phyloP scores from a whole-genome alignment of 2,329 filamentous ascomycete genomes.

The Cercospora nicotianae region DNA sequence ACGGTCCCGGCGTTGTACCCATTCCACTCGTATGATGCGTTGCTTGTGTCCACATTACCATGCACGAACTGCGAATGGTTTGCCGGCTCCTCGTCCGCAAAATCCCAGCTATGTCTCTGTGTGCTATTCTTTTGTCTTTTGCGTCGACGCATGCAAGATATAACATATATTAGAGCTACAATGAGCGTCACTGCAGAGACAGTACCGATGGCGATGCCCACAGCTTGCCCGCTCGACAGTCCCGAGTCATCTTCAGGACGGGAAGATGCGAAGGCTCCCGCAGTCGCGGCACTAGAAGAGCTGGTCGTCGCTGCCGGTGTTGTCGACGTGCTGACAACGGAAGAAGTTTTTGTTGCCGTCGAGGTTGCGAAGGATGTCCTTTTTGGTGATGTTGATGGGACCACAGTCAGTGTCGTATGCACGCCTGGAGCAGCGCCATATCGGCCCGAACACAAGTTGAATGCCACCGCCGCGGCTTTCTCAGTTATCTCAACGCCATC shows the following conservation, averaged over 20 bases:
- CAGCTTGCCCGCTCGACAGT: conserved; percentile 37
- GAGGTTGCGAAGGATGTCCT: not conserved
- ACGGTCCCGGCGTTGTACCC: not conserved
- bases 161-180: conserved; percentile 28
- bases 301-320: not conserved
- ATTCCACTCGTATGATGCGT: not conserved
- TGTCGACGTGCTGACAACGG: not conserved
- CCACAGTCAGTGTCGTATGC: conserved; percentile 26
- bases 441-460: conserved; percentile 33
- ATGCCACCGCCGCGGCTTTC: conserved; percentile 21
- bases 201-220: conserved; percentile 37
- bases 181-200: conserved; percentile 32
- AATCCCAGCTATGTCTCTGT: conserved; percentile 36
- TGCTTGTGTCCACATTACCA: not conserved
- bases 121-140: conserved; percentile 17
- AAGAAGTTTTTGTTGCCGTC: not conserved
- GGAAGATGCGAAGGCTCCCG: conserved; percentile 11
- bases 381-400: conserved; percentile 3
- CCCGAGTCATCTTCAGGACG: conserved; percentile 5
- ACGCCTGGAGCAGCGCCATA: conserved; percentile 30
- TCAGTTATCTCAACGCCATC: not conserved
- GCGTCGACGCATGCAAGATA: conserved; percentile 28
- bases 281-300: not conserved
- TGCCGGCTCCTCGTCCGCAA: conserved; percentile 36
- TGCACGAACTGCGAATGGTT: conserved; percentile 27